Conservation (phyloP, 441 rosid species). For the Bruguiera hainesii region DNA sequence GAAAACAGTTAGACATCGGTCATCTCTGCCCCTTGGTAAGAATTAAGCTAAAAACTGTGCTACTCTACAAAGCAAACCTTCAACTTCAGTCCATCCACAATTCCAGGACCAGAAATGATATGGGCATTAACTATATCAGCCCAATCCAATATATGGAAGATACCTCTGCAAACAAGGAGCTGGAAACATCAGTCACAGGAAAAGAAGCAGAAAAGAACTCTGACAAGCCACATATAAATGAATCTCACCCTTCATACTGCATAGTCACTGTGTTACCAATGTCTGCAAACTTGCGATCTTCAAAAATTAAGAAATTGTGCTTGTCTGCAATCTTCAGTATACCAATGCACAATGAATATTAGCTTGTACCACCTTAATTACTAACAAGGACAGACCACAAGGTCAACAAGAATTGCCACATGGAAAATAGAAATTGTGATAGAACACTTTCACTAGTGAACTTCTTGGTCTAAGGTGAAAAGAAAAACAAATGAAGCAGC, state of each 20-base stretch:
- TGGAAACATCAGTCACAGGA: constrained; percentile 5
- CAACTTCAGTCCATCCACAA: constrained; percentile 83
- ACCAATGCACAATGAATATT: constrained; percentile 10
- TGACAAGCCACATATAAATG: neutral
- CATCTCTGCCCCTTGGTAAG: neutral
- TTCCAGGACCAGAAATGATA: constrained; percentile 88
- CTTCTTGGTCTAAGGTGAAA: no score
- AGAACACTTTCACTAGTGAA: no score
- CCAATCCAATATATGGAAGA: constrained; percentile 82
- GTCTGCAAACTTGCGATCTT: constrained; percentile 96
- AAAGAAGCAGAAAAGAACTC: neutral
- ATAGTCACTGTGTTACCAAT: constrained; percentile 96
- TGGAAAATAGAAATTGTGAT: no score
- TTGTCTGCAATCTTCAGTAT: constrained; percentile 71
- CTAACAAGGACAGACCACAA: no score
- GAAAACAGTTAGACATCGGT: constrained; percentile 10
- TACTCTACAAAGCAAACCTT: constrained; percentile 44
- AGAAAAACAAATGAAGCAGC: no score
- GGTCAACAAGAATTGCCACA: no score
- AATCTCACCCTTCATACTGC: constrained; percentile 90
- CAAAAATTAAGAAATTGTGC: constrained; percentile 81
- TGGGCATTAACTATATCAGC: constrained; percentile 91
- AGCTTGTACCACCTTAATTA: no score
- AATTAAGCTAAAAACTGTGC: neutral
- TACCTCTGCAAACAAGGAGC: constrained; percentile 54